Evolutionary conservation across 2,329 filamentous ascomycete species (phyloP), one percentile per base, ranked within the genome.

Genomic region (Hymenoscyphus repandus): DNA sequence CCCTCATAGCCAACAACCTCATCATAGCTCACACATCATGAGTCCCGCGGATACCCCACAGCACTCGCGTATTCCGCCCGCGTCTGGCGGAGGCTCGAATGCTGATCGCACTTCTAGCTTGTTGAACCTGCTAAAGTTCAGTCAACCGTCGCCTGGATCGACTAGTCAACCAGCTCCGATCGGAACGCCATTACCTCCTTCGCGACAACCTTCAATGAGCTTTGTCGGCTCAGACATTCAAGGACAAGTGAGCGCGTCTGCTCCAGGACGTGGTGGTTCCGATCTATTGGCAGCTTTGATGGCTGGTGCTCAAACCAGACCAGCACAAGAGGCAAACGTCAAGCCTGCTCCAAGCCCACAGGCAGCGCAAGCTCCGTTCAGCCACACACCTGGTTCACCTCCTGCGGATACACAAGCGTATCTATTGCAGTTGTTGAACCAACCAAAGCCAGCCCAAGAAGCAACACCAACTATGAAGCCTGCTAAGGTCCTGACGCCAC

Each of bases 371-470:
- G 47, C 51, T 15, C 55, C 41, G 37, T 64, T 63, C 41, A 52
- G 47, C 36, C 79, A 77, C 70, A 73, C 69, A 56, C 69, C 73
- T 22, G 72, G 72, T 32, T 73, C 78, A 39, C 78, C 81, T 47
- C 71, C 78, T 18, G 77, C 82, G 42, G 85, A 90, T 67, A 88
- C 90, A 4, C 88, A 95, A 68, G 85, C 92, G 57, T 88, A 93
- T 64, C 76, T 99, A 43, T 81, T 97, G 55, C 86, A 89, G 61
- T 76, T 97, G 52, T 78, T 99, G 57, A 93, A 90, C 64, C 84
- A 86, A 44, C 83, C 87, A 47, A 90, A 85, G 70, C 81, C 82
- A 11, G 74, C 76, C 51, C 81, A 85, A 66, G 79, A 83, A 15
- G 47, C 45, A 11, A 45, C 51, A 13, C 58, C 59, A 31, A 57